Base-by-base conservation (phyloP, 177 flowering plant species). In the Telopea speciosissima region DNA sequence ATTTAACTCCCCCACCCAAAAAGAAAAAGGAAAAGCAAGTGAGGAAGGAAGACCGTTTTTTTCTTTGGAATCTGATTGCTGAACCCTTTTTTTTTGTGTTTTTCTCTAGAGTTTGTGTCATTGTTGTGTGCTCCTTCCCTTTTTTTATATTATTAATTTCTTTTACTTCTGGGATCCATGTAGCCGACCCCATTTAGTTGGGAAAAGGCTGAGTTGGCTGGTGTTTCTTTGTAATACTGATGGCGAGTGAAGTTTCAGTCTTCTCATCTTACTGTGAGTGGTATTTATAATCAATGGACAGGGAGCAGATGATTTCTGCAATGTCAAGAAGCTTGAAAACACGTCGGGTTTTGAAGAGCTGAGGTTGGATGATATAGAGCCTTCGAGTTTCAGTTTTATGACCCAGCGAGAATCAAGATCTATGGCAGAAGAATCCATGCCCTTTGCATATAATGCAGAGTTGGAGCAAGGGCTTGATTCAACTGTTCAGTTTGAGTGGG, bases 291-390 rank as follows among this genome's bases (percentile, higher is more conserved):
- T 65, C 62, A 13, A 54, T 67, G 71, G 49, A 60, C 81, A 85
- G 87, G 83, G 67, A 59, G 81, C 72, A 58, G 77, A 65, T 70
- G 83, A 77, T 63, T 52, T 78, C 65, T 36, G 72, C 19, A 66
- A 42, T 63, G 68, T 73, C 40, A 78, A 83, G 78, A 86, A 71
- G 70, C 79, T 73, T 63, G 85, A 79, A 58, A 86, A 72, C 66
- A 72, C 70, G 33, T 71, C 82, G 13, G 84, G 76, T 28, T 79
- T 81, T 75, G 89, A 87, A 52, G 91, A 79, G 61, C 76, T 90
- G 73, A 81, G 79, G 70, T 72, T 86, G 78, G 88, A 86, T 72
- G 89, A 83, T 56, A 77, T 87, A 21, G 89, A 82, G 24, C 73
- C 84, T 25, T 52, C 85, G 13, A 78, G 79, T 59, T 80, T 81